Percentiles rank a stretch among this genome's conserved stretches.
phyloP scores from a whole-genome alignment of 768 basidiomycete genomes.

The Xerocomellus intermedius region DNA sequence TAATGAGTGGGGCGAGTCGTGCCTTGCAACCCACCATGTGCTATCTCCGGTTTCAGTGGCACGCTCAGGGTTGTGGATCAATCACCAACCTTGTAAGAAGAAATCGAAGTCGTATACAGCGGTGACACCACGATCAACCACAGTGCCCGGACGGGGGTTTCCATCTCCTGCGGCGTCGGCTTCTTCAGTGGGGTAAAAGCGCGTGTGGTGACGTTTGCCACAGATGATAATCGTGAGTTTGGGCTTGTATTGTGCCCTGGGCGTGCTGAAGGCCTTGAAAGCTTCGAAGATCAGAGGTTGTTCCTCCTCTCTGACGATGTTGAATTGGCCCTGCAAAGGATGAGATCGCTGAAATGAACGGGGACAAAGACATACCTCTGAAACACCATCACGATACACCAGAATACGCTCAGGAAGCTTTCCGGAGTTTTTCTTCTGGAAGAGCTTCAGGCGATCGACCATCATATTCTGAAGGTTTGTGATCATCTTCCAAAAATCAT shows the following conservation, averaged over 20 bases:
- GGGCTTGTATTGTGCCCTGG: conserved; percentile 40
- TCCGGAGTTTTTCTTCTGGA: conserved; percentile 33
- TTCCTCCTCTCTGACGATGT: conserved; percentile 43
- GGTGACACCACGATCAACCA: conserved; percentile 54
- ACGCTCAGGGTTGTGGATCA: not conserved
- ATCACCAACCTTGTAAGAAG: conserved; percentile 46
- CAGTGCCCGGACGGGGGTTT: conserved; percentile 52
- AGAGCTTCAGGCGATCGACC: conserved; percentile 44
- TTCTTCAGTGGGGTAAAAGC: conserved; percentile 52
- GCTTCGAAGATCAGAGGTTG: conserved; percentile 43
- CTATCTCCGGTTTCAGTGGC: conserved; percentile 14
- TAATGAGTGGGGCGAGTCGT: conserved; percentile 55
- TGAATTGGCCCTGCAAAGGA: conserved; percentile 45
- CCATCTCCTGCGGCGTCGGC: conserved; percentile 43
- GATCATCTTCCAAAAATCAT: conserved; percentile 39
- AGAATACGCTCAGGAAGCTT: conserved; percentile 45
- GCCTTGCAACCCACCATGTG: conserved; percentile 46
- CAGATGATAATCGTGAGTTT: conserved; percentile 54
- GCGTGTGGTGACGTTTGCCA: conserved; percentile 58
- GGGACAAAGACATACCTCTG: conserved; percentile 49
- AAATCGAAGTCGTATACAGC: conserved; percentile 56
- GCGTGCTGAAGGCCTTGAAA: conserved; percentile 38
- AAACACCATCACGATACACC: conserved; percentile 76
- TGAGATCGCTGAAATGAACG: conserved; percentile 10
- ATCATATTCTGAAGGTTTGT: conserved; percentile 50